Percentiles rank a stretch among this genome's conserved stretches.
These are phyloP conservation scores for Suillus lakei DNA, from an alignment of 768 basidiomycete species.

Conservation along the genomic window DNA sequence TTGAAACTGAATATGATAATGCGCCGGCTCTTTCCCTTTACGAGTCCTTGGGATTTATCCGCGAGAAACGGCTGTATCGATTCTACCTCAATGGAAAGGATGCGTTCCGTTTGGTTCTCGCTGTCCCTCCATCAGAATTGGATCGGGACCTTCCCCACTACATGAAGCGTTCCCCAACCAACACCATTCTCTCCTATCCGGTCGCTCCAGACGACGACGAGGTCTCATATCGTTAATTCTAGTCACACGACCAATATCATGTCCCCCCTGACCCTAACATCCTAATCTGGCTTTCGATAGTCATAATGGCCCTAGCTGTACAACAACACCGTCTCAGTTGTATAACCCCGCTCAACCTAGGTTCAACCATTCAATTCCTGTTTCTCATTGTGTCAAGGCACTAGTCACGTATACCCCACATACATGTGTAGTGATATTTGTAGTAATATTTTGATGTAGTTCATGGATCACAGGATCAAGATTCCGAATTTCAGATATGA, in stretches of 20 bases:
- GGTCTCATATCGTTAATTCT: conserved; percentile 2
- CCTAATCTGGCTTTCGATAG: conserved; percentile 2
- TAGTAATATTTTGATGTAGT: conserved; percentile 8
- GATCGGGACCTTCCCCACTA: conserved; percentile 20
- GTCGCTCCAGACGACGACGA: conserved; percentile 35
- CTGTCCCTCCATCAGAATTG: conserved; percentile 47
- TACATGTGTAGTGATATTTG: conserved; percentile 8
- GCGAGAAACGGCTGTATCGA: conserved; percentile 91
- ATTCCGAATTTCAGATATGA: background rate
- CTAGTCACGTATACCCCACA: conserved; percentile 9
- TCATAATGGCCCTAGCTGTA: conserved; percentile 6
- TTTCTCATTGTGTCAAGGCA: conserved; percentile 3
- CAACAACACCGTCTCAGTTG: background rate
- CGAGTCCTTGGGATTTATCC: conserved; percentile 91
- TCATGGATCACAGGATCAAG: background rate
- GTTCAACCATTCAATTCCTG: conserved; percentile 1
- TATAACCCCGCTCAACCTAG: conserved; percentile 1
- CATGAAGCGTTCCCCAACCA: conserved; percentile 20
- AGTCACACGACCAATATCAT: conserved; percentile 8
- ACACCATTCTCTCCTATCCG: conserved; percentile 22
- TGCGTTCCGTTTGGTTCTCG: conserved; percentile 82
- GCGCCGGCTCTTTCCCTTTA: conserved; percentile 86
- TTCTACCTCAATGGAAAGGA: conserved; percentile 99
- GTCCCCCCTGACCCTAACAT: background rate
- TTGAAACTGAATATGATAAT: conserved; percentile 98